These are phyloP conservation scores for Candida sp. DNA, from an alignment of 1,139 yeast genomes.

Conservation along the genomic window DNA sequence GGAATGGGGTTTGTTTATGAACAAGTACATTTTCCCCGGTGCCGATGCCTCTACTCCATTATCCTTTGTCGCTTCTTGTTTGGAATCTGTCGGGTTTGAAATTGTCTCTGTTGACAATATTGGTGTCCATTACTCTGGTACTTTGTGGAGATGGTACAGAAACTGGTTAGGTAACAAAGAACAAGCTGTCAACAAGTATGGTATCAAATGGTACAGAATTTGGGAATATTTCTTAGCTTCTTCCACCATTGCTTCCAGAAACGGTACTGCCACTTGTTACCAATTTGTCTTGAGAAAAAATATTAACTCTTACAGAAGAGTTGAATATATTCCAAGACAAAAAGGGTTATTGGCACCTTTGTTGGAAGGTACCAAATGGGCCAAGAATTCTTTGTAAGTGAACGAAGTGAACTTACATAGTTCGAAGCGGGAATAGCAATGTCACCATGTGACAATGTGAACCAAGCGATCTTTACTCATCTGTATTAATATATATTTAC, in stretches of 20 bases:
- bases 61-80: conserved; percentile 71
- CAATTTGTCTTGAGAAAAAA: conserved; percentile 92
- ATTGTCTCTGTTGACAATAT: conserved; percentile 80
- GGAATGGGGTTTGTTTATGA: conserved; percentile 94
- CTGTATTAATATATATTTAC: no score
- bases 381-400: conserved; percentile 10
- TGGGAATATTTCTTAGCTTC: conserved; percentile 90
- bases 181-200: conserved; percentile 74
- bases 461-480: no score
- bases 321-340: conserved; percentile 77
- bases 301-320: conserved; percentile 78
- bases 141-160: conserved; percentile 94
- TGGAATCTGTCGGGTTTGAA: conserved; percentile 87
- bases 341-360: conserved; percentile 71
- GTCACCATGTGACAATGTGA: no score
- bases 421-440: no score
- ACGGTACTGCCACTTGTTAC: conserved; percentile 91
- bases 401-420: no score
- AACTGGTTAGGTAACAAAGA: conserved; percentile 91
- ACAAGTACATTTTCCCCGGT: conserved; percentile 96
- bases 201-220: conserved; percentile 87
- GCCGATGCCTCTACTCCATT: conserved; percentile 97
- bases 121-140: conserved; percentile 91
- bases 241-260: conserved; percentile 83
- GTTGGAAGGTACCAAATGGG: conserved; percentile 46